Percentiles rank a stretch among this genome's conserved stretches.
These are phyloP conservation scores for Clonostachys solani DNA, from an alignment of 2,329 filamentous ascomycete genomes.

Conservation along the genomic window DNA sequence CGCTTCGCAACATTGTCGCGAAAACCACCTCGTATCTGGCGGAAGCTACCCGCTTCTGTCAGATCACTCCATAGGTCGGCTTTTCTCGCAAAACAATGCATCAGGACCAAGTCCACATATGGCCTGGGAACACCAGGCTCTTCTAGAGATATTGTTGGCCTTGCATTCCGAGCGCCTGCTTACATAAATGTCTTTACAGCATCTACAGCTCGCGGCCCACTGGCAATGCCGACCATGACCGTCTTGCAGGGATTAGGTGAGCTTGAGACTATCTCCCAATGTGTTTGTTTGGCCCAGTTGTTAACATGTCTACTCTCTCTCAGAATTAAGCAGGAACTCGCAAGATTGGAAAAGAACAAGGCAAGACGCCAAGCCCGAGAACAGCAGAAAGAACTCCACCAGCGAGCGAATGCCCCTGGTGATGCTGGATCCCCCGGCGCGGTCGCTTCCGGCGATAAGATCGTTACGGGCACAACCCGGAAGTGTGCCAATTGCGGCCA, in stretches of 20 bases:
- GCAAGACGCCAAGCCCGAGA: conserved; percentile 87
- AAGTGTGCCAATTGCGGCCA: conserved; percentile 98
- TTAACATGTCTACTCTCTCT: conserved; percentile 6
- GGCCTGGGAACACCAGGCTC: conserved; percentile 20
- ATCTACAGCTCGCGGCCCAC: conserved; percentile 45
- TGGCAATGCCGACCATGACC: conserved; percentile 45
- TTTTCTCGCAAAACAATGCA: conserved; percentile 7
- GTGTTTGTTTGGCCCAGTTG: neutral
- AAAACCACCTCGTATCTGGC: conserved; percentile 8
- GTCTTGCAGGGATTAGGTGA: conserved; percentile 37
- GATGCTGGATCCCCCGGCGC: conserved; percentile 39
- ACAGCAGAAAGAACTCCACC: conserved; percentile 71
- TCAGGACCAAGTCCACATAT: conserved; percentile 5
- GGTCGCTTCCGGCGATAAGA: conserved; percentile 38
- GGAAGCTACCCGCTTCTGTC: conserved; percentile 8
- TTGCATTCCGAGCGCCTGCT: conserved; percentile 27
- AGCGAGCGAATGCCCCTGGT: conserved; percentile 32
- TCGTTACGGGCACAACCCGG: conserved; percentile 64
- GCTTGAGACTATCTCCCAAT: conserved; percentile 2
- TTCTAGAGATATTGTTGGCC: conserved; percentile 19
- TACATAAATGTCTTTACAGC: conserved; percentile 34
- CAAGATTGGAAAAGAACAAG: conserved; percentile 84
- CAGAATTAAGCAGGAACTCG: conserved; percentile 60
- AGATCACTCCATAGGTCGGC: conserved; percentile 12
- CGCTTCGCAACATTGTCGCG: conserved; percentile 1